Evolutionary conservation across 257 asterid species (phyloP), one percentile per base, ranked within the genome.

Genomic region (Eucommia ulmoides): DNA sequence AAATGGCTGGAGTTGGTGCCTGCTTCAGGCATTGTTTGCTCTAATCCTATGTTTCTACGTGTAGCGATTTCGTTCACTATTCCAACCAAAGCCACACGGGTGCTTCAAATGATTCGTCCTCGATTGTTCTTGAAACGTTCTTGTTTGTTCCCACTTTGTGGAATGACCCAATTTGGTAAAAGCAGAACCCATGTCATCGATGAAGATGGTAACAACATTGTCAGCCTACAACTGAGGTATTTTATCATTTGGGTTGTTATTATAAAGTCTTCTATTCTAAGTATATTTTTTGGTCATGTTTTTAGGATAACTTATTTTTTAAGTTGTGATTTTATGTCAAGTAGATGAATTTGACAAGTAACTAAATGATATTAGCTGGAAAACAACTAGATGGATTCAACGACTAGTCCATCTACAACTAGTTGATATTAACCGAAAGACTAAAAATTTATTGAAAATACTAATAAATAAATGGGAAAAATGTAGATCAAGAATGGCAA

Each of bases 1-100:
- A 83, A 91, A 77, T 91, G 98, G 98, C 48, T 91, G 67, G 93
- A 85, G 41, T 56, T 91, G 73, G 67, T 63, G 52, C 96, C 94
- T 22, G 56, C 65, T 67, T 54, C 88, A 23, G 68, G 72, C 51
- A 50, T 52, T 61, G 47, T 20, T n/a, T 69, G 42, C 57, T 50
- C 83, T 16, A 70, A 76, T 53, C 84, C 84, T 12, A 65, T 81
- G 51, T 72, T 69, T 52, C 53, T 91, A 68, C 66, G 93, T 23
- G 89, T 91, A 49, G 94, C 93, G 23, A 59, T 91, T 50, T 91
- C 98, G 25, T 75, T 77, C 62, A 91, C 96, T 60, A 20, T 71
- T 59, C 98, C 98, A 55, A 58, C 74, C 53, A 53, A 72, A 20
- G 74, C 82, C 35, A 87, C 94, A 18, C 53, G 63, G 65, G 75